A percentile compares a stretch with the other conserved stretches of the same genome.
Conservation (phyloP, 169 alveolate species). For the Plasmodium relictum region DNA sequence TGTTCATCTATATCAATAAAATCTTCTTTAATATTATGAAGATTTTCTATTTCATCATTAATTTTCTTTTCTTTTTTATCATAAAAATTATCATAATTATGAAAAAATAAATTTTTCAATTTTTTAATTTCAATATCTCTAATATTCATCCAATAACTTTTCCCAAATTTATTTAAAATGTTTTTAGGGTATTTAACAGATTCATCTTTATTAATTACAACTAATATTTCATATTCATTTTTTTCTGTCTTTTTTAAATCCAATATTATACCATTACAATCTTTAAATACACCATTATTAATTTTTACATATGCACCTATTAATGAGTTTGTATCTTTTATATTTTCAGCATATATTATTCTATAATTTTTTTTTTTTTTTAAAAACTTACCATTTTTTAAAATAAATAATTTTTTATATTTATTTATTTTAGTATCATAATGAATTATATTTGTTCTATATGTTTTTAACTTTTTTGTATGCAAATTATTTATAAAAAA, state of each 20-base stretch:
- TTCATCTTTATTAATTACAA: slow-evolving; percentile 58
- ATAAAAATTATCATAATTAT: slow-evolving; percentile 66
- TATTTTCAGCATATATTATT: slow-evolving; percentile 3
- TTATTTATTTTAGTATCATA: slow-evolving; percentile 4
- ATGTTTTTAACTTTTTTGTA: slow-evolving; percentile 2
- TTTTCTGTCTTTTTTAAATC: slow-evolving; percentile 48
- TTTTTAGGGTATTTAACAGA: slow-evolving; percentile 41
- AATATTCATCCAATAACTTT: slow-evolving; percentile 74
- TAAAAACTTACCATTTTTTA: slow-evolving; percentile 10
- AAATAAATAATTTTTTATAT: slow-evolving; percentile 13
- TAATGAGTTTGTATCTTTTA: slow-evolving; percentile 11
- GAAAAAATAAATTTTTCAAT: slow-evolving; percentile 57
- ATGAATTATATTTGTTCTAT: neutral
- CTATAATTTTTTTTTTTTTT: neutral
- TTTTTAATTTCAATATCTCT: slow-evolving; percentile 47
- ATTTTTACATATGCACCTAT: slow-evolving; percentile 53
- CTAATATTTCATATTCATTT: slow-evolving; percentile 45
- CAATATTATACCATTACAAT: slow-evolving; percentile 58
- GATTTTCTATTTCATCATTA: neutral
- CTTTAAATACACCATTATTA: slow-evolving; percentile 32
- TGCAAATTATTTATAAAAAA: neutral
- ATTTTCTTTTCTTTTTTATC: slow-evolving; percentile 1
- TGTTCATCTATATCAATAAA: neutral
- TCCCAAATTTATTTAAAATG: slow-evolving; percentile 66
- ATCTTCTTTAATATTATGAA: neutral